These are phyloP conservation scores for Pseudogymnoascus verrucosus DNA, from an alignment of 2,329 filamentous ascomycete species.

Conservation along the genomic window DNA sequence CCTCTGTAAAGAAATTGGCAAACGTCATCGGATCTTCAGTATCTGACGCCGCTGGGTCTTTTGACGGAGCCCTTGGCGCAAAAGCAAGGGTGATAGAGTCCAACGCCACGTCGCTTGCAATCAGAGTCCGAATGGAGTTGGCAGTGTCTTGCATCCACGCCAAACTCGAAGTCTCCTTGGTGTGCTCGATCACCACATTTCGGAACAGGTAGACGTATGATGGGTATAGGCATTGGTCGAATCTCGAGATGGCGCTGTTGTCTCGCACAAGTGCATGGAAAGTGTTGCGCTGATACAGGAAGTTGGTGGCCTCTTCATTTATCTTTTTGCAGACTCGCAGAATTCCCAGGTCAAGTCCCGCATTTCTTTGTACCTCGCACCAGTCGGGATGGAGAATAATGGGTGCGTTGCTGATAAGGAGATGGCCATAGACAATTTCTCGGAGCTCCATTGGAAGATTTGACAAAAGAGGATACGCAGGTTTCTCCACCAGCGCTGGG, in stretches of 20 bases:
- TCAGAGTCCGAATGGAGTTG: constrained; percentile 15
- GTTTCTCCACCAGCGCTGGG: not conserved
- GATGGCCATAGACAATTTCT: constrained; percentile 20
- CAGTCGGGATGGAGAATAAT: constrained; percentile 22
- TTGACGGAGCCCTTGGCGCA: constrained; percentile 14
- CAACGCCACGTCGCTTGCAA: constrained; percentile 14
- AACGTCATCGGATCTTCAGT: constrained; percentile 18
- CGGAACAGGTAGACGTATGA: constrained; percentile 14
- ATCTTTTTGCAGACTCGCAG: constrained; percentile 21
- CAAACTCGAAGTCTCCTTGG: constrained; percentile 14
- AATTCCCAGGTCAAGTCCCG: constrained; percentile 12
- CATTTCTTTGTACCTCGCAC: constrained; percentile 16
- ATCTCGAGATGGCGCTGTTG: not conserved
- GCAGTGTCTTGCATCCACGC: constrained; percentile 18
- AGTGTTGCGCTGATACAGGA: constrained; percentile 21
- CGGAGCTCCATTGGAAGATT: constrained; percentile 19
- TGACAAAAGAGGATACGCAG: not conserved
- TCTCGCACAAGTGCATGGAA: constrained; percentile 20
- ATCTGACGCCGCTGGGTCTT: constrained; percentile 13
- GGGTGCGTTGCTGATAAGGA: constrained; percentile 16
- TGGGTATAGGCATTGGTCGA: constrained; percentile 9
- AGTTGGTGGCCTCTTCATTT: constrained; percentile 16
- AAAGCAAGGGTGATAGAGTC: constrained; percentile 19
- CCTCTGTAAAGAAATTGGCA: constrained; percentile 19
- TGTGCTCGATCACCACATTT: constrained; percentile 20